Evolutionary conservation across 495 filamentous ascomycete genomes (phyloP), one percentile per base, ranked within the genome.

Genomic region (Penicillium silybi): DNA sequence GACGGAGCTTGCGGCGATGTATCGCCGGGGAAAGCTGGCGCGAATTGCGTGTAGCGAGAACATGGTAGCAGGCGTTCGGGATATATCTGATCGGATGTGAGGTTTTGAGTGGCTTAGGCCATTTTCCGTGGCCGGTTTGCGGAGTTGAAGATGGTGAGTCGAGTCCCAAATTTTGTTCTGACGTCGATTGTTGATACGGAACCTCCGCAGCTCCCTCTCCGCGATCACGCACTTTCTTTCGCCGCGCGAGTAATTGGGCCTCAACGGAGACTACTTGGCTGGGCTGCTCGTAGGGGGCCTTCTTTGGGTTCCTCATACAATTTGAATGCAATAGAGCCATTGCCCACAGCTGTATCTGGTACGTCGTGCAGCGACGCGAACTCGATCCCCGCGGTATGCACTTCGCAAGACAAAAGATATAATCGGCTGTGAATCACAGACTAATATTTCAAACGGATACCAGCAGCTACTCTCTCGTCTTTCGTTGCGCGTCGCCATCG

Each of bases 121-220:
- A 50, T 57, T 40, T 25, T 57, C 39, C 50, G 41, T 50, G 18
- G 41, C 23, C n/a, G 25, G 23, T 40, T 39, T 44, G 48, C 15
- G 38, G 50, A 48, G 56, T 41, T 39, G 50, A 38, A 52, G 47
- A 34, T 43, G n/a, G 49, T 20, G 19, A 41, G 39, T 25, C 38
- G 46, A 48, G 39, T 41, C 48, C 34, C 42, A 49, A 61, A 53
- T 62, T 61, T 61, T 58, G 58, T 57, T 60, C 64, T 67, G 64
- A 64, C 64, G 64, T 67, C 64, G 64, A 64, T 62, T 63, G 57
- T 64, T 66, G 56, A 59, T 63, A 50, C 52, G 52, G 56, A 47
- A 65, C 50, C 58, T 61, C 61, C 60, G 57, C 57, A 58, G 58
- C 56, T 64, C 44, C 41, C 54, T 54, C 56, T 60, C 62, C 53